Evolutionary conservation across 148 eudicot species (phyloP), one percentile per base, ranked within the genome.

Genomic region (Suaeda aralocaspica): DNA sequence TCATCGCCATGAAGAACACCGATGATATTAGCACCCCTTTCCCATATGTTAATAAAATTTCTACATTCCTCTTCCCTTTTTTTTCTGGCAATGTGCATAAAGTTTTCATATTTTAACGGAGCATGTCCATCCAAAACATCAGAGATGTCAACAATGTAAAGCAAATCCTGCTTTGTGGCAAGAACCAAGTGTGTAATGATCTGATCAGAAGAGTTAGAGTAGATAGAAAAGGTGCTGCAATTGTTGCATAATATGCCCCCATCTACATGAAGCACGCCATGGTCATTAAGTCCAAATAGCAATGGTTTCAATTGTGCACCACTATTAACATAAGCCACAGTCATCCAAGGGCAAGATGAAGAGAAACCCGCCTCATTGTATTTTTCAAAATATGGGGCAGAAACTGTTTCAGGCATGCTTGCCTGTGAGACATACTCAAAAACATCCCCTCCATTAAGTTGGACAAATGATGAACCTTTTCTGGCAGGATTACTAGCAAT

Each of bases 1-100:
- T 84, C 96, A 80, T 94, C 98, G 68, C 97, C 98, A 82, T 94
- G 95, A 66, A 91, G 86, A 70, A 91, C 90, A 14, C 97, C 92
- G 30, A 84, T 75, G 64, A 94, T 73, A 76, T 78, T 88, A 65
- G 99, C 88, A 69, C 99, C 92, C 67, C 87, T 91, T 79, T 94
- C 99, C 99, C 99, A 94, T 66, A 94, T 60, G 68, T 81, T 82
- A 13, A 87, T 87, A 50, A 51, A 91, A 42, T 53, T 83, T 76
- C 31, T 87, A 61, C 73, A 74, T 62, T 91, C 89, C 79, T 88
- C 90, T 61, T 74, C 89, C 64, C 80, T 81, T 77, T 75, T 84
- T 74, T 84, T 89, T 74, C 71, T 83, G 62, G 82, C 72, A 79
- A 81, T 82, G 61, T 88, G 84, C 72, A 83, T 64, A 70, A 91